A percentile compares a stretch with the other conserved stretches of the same genome.
Conservation (phyloP, 1,284 basidiomycete species). For the Amylostereum areolatum region DNA sequence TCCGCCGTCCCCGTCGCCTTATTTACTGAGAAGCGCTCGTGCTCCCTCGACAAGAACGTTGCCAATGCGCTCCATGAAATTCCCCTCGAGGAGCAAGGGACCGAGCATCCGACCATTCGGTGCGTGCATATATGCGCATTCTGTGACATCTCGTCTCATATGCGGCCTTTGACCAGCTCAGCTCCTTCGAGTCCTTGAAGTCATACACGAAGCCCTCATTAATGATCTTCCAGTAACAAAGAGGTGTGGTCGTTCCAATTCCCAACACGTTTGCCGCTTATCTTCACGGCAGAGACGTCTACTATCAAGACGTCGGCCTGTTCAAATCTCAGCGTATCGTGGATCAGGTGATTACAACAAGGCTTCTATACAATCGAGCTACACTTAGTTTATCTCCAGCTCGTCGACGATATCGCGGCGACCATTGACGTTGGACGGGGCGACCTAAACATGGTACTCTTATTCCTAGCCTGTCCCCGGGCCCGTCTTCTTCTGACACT, state of each 20-base stretch:
- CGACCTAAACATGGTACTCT: slow-evolving; percentile 70
- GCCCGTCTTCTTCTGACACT: slow-evolving; percentile 9
- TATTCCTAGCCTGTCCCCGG: neutral
- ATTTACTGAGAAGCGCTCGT: too few species aligned
- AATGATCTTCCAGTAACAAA: slow-evolving; percentile 58
- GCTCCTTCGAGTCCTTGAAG: slow-evolving; percentile 52
- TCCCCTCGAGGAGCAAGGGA: slow-evolving; percentile 30
- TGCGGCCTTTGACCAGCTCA: slow-evolving; percentile 43
- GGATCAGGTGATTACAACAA: slow-evolving; percentile 49
- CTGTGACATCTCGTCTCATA: neutral
- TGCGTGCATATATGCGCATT: slow-evolving; percentile 16
- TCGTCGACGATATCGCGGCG: slow-evolving; percentile 84
- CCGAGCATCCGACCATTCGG: slow-evolving; percentile 51
- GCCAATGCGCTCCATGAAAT: slow-evolving; percentile 19
- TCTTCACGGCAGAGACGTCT: slow-evolving; percentile 64
- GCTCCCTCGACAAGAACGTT: too few species aligned
- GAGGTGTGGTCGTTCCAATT: slow-evolving; percentile 35
- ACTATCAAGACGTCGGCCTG: slow-evolving; percentile 74
- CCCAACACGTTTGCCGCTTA: neutral
- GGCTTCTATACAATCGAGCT: neutral
- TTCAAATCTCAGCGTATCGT: slow-evolving; percentile 74
- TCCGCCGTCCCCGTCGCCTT: too few species aligned
- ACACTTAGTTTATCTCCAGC: slow-evolving; percentile 34
- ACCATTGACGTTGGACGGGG: slow-evolving; percentile 69
- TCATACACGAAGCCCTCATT: slow-evolving; percentile 59